A percentile compares a stretch with the other conserved stretches of the same genome.
These are phyloP conservation scores for Nowakowskiella sp. DNA, from an alignment of 192 early-diverging fungal species.

Conservation along the genomic window DNA sequence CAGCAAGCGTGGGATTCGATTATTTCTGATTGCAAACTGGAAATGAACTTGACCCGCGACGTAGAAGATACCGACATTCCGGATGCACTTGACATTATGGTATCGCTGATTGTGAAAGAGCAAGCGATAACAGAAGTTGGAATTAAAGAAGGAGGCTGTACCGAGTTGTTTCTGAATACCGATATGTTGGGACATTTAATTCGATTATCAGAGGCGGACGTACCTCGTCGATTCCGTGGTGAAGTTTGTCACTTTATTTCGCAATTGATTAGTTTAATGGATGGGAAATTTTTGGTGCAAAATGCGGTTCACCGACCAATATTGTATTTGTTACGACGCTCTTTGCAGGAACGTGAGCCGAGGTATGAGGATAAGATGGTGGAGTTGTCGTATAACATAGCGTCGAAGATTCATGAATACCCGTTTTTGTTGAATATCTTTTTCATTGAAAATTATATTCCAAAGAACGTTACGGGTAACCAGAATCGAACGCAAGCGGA, in stretches of 20 bases:
- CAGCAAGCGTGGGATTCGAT: conserved; percentile 16
- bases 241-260: conserved; percentile 72
- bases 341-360: conserved; percentile 31
- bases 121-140: conserved; percentile 63
- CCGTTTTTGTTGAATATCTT: conserved; percentile 67
- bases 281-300: conserved; percentile 84
- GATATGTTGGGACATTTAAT: conserved; percentile 75
- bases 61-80: conserved; percentile 75
- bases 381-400: conserved; percentile 68
- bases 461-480: conserved; percentile 40
- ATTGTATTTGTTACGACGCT: conserved; percentile 61
- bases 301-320: conserved; percentile 82
- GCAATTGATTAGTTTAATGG: conserved; percentile 73
- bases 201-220: conserved; percentile 64
- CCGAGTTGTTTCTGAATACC: conserved; percentile 82
- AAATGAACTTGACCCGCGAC: conserved; percentile 23
- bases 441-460: conserved; percentile 48
- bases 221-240: conserved; percentile 69
- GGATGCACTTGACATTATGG: conserved; percentile 64
- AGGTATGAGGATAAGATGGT: conserved; percentile 36
- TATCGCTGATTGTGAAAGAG: conserved; percentile 84
- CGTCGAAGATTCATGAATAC: conserved; percentile 72
- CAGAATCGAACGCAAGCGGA: conserved; percentile 31
- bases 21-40: conserved; percentile 14
- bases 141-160: conserved; percentile 67